Evolutionary conservation across 805 yeast species (phyloP), one percentile per base, ranked within the genome.

Genomic region (Cephaloascus fragrans): DNA sequence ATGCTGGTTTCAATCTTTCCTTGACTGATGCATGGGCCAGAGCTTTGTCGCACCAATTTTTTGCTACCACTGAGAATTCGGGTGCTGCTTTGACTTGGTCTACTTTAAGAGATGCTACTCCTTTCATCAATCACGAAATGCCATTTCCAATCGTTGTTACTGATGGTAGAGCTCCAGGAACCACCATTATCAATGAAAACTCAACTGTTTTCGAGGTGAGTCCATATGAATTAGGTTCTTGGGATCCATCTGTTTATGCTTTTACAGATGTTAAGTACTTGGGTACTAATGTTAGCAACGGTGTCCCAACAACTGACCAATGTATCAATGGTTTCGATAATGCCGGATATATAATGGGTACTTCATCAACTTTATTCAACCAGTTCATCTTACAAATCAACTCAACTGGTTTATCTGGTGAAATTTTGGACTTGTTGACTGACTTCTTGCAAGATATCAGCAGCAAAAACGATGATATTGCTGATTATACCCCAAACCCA

Each of bases 11-110:
- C 54, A 66, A 70, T 17, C 63, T 77, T 14, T 64, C 83, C 5
- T 47, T 84, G 26, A 80, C 90, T 2, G 95, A 85, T 55, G 72
- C 76, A 40, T 85, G 93, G 94, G 88, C 87, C 3, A 68, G 89
- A 46, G 78, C 79, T 2, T 62, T 87, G 37, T 73, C 93, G 2
- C 73, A 80, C 47, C 87, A 83, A 58, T 75, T 86, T 44, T 77
- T 23, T 23, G 28, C 28, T 35, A 48, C 57, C 6, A 39, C 41
- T 6, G 52, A 56, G 37, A 48, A 56, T 34, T 53, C 51, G 39
- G 49, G 47, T 20, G 50, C 52, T n/a, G 45, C 56, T 9, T 47
- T 56, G 10, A 46, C 61, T 8, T 63, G 62, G 58, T 56, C 64
- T 3, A 66, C 61, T 40, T 50, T 64, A 26, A 47, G 63, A 34